Conservation (phyloP, 116 monocot genomes). For the Phalaenopsis hybrid region DNA sequence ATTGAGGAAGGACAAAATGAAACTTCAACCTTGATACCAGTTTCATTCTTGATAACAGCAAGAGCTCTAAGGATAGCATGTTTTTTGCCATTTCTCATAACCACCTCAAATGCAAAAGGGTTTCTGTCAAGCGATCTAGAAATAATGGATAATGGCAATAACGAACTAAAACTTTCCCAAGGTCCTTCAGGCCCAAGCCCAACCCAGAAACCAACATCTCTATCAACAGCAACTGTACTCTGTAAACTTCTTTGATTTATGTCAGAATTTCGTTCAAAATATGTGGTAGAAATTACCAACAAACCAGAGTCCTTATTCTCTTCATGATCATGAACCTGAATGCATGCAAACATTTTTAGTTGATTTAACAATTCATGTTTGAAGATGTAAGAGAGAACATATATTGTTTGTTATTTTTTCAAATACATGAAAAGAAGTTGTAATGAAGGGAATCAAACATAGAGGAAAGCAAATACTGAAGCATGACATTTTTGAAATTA, state of each 20-base stretch:
- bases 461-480: not conserved
- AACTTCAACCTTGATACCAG: slow-evolving; percentile 74
- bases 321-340: slow-evolving; percentile 20
- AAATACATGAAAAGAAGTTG: not conserved
- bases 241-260: slow-evolving; percentile 27
- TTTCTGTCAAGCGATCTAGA: slow-evolving; percentile 60
- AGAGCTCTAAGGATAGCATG: slow-evolving; percentile 78
- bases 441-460: not conserved
- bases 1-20: slow-evolving; percentile 44
- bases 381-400: not conserved
- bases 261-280: slow-evolving; percentile 49
- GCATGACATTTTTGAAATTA: not conserved
- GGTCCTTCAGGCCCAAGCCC: slow-evolving; percentile 68
- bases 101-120: slow-evolving; percentile 72
- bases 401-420: not conserved
- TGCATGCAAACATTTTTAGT: slow-evolving; percentile 7
- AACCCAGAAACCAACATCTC: slow-evolving; percentile 66
- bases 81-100: slow-evolving; percentile 66
- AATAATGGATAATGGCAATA: slow-evolving; percentile 58
- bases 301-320: slow-evolving; percentile 32
- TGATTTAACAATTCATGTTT: not conserved
- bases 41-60: slow-evolving; percentile 59
- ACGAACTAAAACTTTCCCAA: slow-evolving; percentile 73
- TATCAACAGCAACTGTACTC: slow-evolving; percentile 17
- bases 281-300: slow-evolving; percentile 52